Percentiles rank a stretch among this genome's conserved stretches.
These are phyloP conservation scores for Coniochaeta sp. DNA, from an alignment of 2,329 filamentous ascomycete species.

Conservation along the genomic window DNA sequence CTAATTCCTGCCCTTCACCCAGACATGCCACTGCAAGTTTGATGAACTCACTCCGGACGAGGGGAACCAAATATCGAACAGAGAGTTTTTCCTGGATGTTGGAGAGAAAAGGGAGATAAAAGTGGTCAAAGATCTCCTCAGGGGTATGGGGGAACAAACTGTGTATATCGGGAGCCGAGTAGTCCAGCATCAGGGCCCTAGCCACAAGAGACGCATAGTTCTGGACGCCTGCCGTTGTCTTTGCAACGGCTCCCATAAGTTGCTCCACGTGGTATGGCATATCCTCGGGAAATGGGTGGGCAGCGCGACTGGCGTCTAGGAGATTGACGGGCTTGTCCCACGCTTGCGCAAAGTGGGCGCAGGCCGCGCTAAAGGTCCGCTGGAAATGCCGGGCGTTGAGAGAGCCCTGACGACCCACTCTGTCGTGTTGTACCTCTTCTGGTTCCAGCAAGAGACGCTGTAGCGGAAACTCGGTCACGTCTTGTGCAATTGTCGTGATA, in stretches of 20 bases:
- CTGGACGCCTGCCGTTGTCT: not conserved
- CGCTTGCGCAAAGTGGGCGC: not conserved
- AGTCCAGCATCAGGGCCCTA: not conserved
- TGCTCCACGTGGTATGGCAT: not conserved
- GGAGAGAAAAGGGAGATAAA: not conserved
- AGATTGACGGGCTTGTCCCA: not conserved
- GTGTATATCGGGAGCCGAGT: not conserved
- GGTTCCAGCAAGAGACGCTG: not conserved
- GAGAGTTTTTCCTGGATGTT: not conserved
- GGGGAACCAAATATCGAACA: not conserved
- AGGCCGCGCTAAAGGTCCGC: not conserved
- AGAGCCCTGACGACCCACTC: not conserved
- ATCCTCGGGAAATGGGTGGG: not conserved
- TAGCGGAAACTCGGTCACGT: not conserved
- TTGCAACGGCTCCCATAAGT: not conserved
- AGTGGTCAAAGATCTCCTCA: not conserved
- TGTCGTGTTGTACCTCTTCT: not conserved
- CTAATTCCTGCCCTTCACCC: too few species aligned
- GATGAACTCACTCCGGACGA: not conserved
- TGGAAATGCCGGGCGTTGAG: not conserved
- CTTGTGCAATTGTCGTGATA: not conserved
- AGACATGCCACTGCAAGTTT: not conserved
- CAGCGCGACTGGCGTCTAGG: not conserved
- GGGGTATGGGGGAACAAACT: not conserved
- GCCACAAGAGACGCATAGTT: not conserved